These are phyloP conservation scores for Lactarius tabidus DNA, from an alignment of 768 basidiomycete genomes.

Conservation along the genomic window DNA sequence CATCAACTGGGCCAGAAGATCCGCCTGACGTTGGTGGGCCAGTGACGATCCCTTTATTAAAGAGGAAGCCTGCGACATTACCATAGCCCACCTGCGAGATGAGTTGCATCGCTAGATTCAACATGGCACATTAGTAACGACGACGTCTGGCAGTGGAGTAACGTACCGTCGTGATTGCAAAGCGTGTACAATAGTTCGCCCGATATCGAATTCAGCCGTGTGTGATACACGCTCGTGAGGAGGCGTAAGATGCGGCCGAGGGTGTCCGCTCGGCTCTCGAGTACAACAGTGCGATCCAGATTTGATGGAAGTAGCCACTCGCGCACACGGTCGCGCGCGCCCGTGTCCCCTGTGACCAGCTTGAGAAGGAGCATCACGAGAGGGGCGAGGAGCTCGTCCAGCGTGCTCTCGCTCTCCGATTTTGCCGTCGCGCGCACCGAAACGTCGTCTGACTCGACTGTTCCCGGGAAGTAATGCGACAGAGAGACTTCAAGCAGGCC, in stretches of 20 bases:
- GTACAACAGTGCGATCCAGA: slow-evolving; percentile 71
- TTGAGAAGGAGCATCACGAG: slow-evolving; percentile 71
- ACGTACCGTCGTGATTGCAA: slow-evolving; percentile 69
- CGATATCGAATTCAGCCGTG: slow-evolving; percentile 64
- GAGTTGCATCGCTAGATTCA: slow-evolving; percentile 54
- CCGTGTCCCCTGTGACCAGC: slow-evolving; percentile 61
- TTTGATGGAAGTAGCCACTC: slow-evolving; percentile 71
- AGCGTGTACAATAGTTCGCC: slow-evolving; percentile 87
- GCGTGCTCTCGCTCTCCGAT: slow-evolving; percentile 48
- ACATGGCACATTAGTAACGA: neutral
- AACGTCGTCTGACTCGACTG: slow-evolving; percentile 58
- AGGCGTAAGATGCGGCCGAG: slow-evolving; percentile 80
- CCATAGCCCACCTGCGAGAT: slow-evolving; percentile 89
- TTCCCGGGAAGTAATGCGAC: slow-evolving; percentile 62
- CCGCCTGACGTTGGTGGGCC: slow-evolving; percentile 45
- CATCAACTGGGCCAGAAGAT: slow-evolving; percentile 29
- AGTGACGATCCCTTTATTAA: slow-evolving; percentile 79
- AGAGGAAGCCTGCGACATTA: slow-evolving; percentile 91
- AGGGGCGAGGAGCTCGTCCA: slow-evolving; percentile 80
- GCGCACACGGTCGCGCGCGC: slow-evolving; percentile 50
- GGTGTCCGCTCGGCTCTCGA: slow-evolving; percentile 69
- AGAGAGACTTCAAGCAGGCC: slow-evolving; percentile 62
- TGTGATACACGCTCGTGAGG: slow-evolving; percentile 68
- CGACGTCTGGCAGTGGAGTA: neutral
- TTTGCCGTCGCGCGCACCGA: slow-evolving; percentile 51